Evolutionary conservation across 2,329 filamentous ascomycete genomes (phyloP).

Genomic region (Trichoderma sp.): DNA sequence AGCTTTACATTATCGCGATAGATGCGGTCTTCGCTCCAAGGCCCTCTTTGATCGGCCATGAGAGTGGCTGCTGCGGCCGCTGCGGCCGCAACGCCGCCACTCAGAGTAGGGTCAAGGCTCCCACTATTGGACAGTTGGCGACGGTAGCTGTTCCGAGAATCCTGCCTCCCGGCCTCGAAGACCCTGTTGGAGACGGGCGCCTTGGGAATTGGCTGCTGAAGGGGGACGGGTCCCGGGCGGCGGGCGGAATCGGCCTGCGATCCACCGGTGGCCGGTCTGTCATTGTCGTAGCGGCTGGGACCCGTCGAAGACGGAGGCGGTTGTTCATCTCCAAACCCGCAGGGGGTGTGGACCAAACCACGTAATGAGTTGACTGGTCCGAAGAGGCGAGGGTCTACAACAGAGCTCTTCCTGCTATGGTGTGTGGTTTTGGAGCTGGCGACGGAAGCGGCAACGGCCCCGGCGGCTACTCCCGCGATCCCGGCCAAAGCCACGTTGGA

Average conservation of each 20-base stretch:
- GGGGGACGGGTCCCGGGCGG: constrained; percentile 59
- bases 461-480: constrained; percentile 40
- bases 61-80: constrained; percentile 46
- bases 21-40: constrained; percentile 25
- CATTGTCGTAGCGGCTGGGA: constrained; percentile 58
- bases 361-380: constrained; percentile 60
- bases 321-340: constrained; percentile 47
- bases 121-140: constrained; percentile 37
- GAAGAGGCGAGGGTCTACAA: constrained; percentile 58
- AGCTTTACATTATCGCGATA: constrained; percentile 23
- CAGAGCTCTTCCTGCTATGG: constrained; percentile 42
- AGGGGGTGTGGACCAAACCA: constrained; percentile 52
- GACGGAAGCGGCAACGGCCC: constrained; percentile 26
- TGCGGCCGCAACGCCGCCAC: constrained; percentile 45
- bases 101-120: constrained; percentile 30
- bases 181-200: constrained; percentile 67
- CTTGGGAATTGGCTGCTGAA: constrained; percentile 84
- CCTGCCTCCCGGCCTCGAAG: constrained; percentile 49
- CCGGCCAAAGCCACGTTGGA: constrained; percentile 27
- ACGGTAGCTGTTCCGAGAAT: constrained; percentile 31
- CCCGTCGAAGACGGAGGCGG: constrained; percentile 43
- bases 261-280: constrained; percentile 47
- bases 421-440: constrained; percentile 20
- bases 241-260: constrained; percentile 39
- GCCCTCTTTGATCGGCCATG: constrained; percentile 26